A percentile compares a stretch with the other conserved stretches of the same genome.
phyloP scores from a whole-genome alignment of 768 basidiomycete genomes.

The Leccinum broughii region DNA sequence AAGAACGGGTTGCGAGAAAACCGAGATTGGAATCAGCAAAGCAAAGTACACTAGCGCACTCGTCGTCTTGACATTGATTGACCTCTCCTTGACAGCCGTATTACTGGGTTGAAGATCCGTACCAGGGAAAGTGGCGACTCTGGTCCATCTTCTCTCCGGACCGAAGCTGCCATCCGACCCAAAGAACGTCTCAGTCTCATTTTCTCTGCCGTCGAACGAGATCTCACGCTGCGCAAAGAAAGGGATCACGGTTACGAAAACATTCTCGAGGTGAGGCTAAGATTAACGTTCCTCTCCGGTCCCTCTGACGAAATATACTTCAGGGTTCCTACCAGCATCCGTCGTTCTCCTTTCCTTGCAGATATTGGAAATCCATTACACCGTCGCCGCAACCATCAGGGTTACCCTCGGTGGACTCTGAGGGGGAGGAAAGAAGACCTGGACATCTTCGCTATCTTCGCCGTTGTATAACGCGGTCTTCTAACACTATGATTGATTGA shows the following conservation, averaged over 20 bases:
- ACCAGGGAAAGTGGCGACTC: conserved; percentile 45
- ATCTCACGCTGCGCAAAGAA: conserved; percentile 65
- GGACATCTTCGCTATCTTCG: conserved; percentile 47
- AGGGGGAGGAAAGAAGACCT: conserved; percentile 22
- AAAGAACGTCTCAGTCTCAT: conserved; percentile 66
- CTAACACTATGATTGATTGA: conserved; percentile 75
- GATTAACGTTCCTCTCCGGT: background rate
- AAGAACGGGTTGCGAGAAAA: conserved; percentile 63
- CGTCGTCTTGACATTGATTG: background rate
- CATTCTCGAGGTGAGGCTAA: conserved; percentile 64
- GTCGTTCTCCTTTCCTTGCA: conserved; percentile 55
- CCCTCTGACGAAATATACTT: conserved; percentile 10
- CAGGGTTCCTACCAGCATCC: conserved; percentile 74
- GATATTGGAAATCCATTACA: conserved; percentile 65
- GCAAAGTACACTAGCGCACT: background rate
- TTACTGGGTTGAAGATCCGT: conserved; percentile 54
- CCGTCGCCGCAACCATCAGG: conserved; percentile 37
- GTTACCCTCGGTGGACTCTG: conserved; percentile 28
- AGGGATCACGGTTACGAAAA: conserved; percentile 86
- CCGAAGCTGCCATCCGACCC: conserved; percentile 58
- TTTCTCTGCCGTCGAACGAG: conserved; percentile 55
- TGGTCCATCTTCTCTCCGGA: conserved; percentile 37
- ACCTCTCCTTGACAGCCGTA: conserved; percentile 36
- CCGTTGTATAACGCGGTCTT: conserved; percentile 79
- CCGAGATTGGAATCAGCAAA: conserved; percentile 38